Evolutionary conservation across 2,329 filamentous ascomycete species (phyloP).

Genomic region (Leptodontidium sp.): DNA sequence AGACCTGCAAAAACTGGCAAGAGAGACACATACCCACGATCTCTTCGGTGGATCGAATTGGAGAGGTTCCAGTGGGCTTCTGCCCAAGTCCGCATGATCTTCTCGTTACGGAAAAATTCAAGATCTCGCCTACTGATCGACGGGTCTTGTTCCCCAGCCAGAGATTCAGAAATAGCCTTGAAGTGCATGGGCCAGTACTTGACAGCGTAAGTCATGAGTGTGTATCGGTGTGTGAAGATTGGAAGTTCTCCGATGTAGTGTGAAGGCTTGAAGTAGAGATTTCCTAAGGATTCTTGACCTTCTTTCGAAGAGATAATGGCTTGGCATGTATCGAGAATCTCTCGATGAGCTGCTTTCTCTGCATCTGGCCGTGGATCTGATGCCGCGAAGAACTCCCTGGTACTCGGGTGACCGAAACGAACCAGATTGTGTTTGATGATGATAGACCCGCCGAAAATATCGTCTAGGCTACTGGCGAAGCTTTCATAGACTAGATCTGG

Average conservation of each 20-base stretch:
- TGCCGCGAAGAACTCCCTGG: not conserved
- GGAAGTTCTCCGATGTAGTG: not conserved
- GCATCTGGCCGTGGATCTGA: not conserved
- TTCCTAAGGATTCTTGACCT: not conserved
- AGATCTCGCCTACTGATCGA: not conserved
- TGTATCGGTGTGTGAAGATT: conserved; percentile 4
- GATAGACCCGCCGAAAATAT: not conserved
- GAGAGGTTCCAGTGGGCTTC: conserved; percentile 19
- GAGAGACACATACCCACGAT: conserved; percentile 18
- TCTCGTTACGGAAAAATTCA: not conserved
- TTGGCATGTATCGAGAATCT: conserved; percentile 10
- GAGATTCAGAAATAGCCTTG: not conserved
- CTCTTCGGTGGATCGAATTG: conserved; percentile 20
- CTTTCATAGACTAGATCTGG: not conserved
- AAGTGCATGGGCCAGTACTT: conserved; percentile 25
- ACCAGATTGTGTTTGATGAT: not conserved
- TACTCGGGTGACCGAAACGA: not conserved
- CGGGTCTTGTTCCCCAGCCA: not conserved
- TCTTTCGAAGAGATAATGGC: not conserved
- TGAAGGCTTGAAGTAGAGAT: not conserved
- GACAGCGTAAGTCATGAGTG: conserved; percentile 11
- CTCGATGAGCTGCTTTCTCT: conserved; percentile 5
- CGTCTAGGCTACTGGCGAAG: not conserved
- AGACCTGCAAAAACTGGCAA: conserved; percentile 24
- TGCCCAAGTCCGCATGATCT: conserved; percentile 14